Conservation (phyloP, 2,329 filamentous ascomycete species). For the Ophiostoma sp. region DNA sequence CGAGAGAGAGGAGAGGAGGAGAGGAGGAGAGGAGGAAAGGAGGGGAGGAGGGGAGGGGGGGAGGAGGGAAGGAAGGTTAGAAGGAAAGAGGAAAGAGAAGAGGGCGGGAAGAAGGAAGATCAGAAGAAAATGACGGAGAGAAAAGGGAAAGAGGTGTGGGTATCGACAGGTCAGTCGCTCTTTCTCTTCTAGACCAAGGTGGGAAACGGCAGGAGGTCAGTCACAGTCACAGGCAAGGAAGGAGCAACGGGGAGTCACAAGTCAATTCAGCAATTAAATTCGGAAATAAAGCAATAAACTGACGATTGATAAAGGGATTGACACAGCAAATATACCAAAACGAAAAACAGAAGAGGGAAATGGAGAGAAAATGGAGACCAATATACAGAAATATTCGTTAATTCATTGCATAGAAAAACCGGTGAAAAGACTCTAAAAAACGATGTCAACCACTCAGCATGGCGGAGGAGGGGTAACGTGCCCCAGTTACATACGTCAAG, state of each 20-base stretch:
- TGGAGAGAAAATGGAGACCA: not conserved
- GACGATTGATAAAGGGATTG: conserved; percentile 6
- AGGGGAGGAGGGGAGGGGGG: not conserved
- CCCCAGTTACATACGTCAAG: conserved; percentile 1
- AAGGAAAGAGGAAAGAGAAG: conserved; percentile 2
- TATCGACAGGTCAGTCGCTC: conserved; percentile 4
- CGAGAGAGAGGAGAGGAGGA: not conserved
- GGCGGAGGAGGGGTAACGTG: conserved; percentile 2
- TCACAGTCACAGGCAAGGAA: conserved; percentile 9
- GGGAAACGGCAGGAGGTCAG: conserved; percentile 14
- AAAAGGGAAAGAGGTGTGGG: conserved; percentile 14
- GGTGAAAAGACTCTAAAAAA: conserved; percentile 8
- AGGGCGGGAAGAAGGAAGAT: not conserved
- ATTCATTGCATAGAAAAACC: not conserved
- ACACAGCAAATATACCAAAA: not conserved
- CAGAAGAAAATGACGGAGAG: conserved; percentile 15
- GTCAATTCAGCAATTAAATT: not conserved
- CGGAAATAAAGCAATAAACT: not conserved
- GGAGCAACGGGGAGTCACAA: not conserved
- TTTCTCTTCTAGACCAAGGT: conserved; percentile 4
- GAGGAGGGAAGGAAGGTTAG: not conserved
- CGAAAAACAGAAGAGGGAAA: not conserved
- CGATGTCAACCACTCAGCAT: not conserved
- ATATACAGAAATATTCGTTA: not conserved
- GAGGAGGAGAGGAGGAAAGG: not conserved